A percentile compares a stretch with the other conserved stretches of the same genome.
These are phyloP conservation scores for Pseudomonodictys pantanalensis DNA, from an alignment of 495 filamentous ascomycete species.

Conservation along the genomic window DNA sequence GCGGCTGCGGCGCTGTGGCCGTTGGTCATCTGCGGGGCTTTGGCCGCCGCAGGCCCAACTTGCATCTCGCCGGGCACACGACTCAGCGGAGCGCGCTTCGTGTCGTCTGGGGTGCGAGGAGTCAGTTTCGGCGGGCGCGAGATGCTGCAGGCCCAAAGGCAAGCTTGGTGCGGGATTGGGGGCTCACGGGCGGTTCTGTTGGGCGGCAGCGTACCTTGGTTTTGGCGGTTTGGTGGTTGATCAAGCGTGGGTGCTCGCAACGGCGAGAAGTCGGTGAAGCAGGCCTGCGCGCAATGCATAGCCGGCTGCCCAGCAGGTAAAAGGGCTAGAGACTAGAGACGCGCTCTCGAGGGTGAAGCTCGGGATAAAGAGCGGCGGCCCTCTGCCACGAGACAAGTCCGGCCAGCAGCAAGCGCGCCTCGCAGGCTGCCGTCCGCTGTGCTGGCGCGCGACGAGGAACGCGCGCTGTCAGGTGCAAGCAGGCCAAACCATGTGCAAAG, in stretches of 20 bases:
- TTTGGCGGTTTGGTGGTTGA: not conserved
- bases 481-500: too few species aligned
- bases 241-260: not conserved
- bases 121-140: too few species aligned
- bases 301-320: not conserved
- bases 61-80: slow-evolving; percentile 28
- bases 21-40: slow-evolving; percentile 10
- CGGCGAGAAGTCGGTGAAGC: not conserved
- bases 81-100: slow-evolving; percentile 5
- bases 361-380: not conserved
- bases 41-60: not conserved
- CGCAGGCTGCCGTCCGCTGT: slow-evolving; percentile 4
- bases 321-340: not conserved
- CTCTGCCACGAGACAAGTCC: not conserved
- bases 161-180: not conserved
- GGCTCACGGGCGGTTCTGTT: not conserved
- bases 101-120: not conserved
- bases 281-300: not conserved
- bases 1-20: slow-evolving; percentile 16
- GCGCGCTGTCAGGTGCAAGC: not conserved
- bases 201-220: not conserved
- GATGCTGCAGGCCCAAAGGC: too few species aligned
- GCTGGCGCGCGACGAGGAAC: not conserved
- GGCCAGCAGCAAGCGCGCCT: not conserved
- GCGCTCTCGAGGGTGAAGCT: not conserved